Evolutionary conservation across 2,329 filamentous ascomycete genomes (phyloP).

Genomic region (Pyrenophora teres): DNA sequence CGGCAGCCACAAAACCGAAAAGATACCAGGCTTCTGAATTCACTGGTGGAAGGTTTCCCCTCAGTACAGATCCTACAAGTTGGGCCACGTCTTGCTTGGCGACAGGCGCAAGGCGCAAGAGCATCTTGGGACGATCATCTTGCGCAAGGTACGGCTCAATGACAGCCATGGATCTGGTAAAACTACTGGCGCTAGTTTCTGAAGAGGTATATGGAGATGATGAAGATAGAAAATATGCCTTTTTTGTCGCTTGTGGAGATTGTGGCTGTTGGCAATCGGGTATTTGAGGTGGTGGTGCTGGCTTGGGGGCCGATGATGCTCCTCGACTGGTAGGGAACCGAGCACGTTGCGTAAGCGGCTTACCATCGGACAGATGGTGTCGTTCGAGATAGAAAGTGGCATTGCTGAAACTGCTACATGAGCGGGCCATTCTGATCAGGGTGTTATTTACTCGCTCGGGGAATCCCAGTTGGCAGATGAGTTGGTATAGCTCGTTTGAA

Average conservation of each 20-base stretch:
- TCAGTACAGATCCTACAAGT: constrained; percentile 1
- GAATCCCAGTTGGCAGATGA: constrained; percentile 15
- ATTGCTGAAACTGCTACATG: not conserved
- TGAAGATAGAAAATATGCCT: not conserved
- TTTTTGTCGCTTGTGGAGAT: not conserved
- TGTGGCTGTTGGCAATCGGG: too few species aligned
- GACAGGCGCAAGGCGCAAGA: not conserved
- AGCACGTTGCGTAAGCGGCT: too few species aligned
- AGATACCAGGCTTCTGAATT: constrained; percentile 10
- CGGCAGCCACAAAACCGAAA: constrained; percentile 24
- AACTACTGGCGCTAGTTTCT: too few species aligned
- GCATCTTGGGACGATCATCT: not conserved
- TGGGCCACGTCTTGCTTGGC: constrained; percentile 7
- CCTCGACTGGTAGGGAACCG: too few species aligned
- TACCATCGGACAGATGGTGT: too few species aligned
- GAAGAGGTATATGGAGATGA: too few species aligned
- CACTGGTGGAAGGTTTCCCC: not conserved
- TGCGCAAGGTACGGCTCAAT: not conserved
- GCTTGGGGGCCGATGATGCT: too few species aligned
- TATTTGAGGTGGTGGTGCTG: too few species aligned
- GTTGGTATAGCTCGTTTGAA: constrained; percentile 7
- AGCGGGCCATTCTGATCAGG: constrained; percentile 4
- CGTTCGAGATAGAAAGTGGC: not conserved
- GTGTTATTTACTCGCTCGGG: constrained; percentile 13
- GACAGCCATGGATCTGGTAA: too few species aligned